Percentiles rank a stretch among this genome's conserved stretches.
Conservation (phyloP, 164 flowering plant genomes). For the Vitis rotundifolia region DNA sequence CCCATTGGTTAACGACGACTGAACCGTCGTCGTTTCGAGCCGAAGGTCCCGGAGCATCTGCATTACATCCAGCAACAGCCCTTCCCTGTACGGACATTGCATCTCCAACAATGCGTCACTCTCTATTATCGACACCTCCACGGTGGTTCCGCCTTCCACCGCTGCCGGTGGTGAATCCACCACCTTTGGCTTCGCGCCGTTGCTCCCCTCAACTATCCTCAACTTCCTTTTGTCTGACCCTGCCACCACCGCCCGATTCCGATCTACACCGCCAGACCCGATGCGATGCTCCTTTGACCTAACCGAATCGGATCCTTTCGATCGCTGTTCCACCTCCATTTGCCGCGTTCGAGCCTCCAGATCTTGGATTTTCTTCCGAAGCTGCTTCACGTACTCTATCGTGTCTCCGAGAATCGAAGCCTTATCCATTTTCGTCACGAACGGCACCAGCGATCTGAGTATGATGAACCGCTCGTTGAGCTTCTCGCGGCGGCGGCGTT, state of each 20-base stretch:
- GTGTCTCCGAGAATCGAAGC: constrained; percentile 96
- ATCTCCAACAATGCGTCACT: constrained; percentile 82
- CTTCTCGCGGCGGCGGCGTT: constrained; percentile 77
- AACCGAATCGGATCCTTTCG: constrained; percentile 13
- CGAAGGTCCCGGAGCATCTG: constrained; percentile 57
- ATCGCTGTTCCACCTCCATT: constrained; percentile 36
- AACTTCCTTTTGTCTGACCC: constrained; percentile 56
- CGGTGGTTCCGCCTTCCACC: constrained; percentile 9
- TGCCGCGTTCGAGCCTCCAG: constrained; percentile 56
- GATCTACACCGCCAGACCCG: constrained; percentile 17
- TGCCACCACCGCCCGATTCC: constrained; percentile 13
- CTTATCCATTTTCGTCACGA: constrained; percentile 96
- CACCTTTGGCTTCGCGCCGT: constrained; percentile 41
- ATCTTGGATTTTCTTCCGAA: constrained; percentile 67
- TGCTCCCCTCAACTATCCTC: constrained; percentile 52
- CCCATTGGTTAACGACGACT: constrained; percentile 62
- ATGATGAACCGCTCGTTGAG: constrained; percentile 73
- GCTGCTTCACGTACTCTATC: constrained; percentile 90
- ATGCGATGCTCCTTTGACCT: constrained; percentile 33
- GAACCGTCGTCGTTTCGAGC: constrained; percentile 67
- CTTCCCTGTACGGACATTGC: constrained; percentile 70
- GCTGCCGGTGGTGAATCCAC: constrained; percentile 25
- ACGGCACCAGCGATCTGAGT: constrained; percentile 71
- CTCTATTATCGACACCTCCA: constrained; percentile 90
- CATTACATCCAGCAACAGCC: constrained; percentile 79